Base-by-base conservation (phyloP, 106 monocot species). In the Platanthera zijinensis region DNA sequence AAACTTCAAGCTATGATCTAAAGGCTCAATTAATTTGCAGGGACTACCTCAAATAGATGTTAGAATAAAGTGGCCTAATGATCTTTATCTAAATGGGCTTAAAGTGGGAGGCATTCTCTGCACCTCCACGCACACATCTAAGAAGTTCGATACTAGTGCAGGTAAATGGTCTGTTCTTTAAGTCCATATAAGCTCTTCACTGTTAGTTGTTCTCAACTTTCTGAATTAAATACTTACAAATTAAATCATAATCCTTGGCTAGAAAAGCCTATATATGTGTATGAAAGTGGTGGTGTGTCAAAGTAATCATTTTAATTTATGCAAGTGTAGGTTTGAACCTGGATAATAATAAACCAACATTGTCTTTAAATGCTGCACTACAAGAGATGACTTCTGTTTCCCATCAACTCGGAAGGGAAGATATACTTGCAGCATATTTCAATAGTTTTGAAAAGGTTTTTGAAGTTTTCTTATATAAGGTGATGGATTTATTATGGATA, bases 31-130 rank as follows among this genome's bases (percentile, higher is more conserved):
- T n/a, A n/a, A n/a, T n/a, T n/a, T n/a, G 82, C 87, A 96, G 96
- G 96, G 90, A 51, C 82, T 90, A 51, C 84, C 90, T 19, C 50
- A 83, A 49, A 80, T 96, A 9, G 87, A 90, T 82, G 78, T 96
- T 10, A 89, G 83, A 81, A 93, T 96, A 87, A 96, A 96, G 79
- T 96, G 96, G 96, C 96, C 96, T 50, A 96, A 96, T 84, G 96
- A 96, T 87, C 83, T 96, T 9, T 96, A 96, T 83, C 75, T 96
- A 14, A 87, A 93, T 73, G 86, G 90, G 50, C 83, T 93, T 72
- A 96, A 96, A 85, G 87, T 96, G 81, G 96, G 89, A 78, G 96
- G 96, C 70, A 84, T 93, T 51, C 89, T 93, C 77, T 96, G 96
- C 78, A 90, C 93, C 69, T 92, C 92, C 62, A 86, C 96, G 7